Evolutionary conservation across 441 rosid species (phyloP).

Genomic region (Erodium texanum): DNA sequence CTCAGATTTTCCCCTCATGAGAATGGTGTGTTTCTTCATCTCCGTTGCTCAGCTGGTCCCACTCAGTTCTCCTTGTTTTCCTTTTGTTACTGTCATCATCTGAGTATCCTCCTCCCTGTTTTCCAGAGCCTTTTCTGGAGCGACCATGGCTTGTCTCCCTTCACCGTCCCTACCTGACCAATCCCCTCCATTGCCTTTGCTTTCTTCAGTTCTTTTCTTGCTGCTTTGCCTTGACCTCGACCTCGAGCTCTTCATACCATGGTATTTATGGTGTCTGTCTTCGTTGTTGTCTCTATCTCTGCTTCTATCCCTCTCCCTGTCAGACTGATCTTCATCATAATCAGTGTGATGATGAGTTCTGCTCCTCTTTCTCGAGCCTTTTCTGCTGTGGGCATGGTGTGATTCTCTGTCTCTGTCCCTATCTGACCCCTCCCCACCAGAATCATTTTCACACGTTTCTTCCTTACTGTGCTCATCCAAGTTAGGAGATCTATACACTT

Average conservation of each 20-base stretch:
- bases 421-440: conserved; percentile 17
- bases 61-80: conserved; percentile 3
- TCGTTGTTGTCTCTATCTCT: not conserved
- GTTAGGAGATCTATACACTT: conserved; percentile 10
- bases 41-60: conserved; percentile 4
- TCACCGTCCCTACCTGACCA: not conserved
- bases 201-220: conserved; percentile 9
- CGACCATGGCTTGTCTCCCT: not conserved
- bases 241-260: conserved; percentile 18
- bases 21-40: conserved; percentile 19
- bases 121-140: not conserved
- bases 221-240: conserved; percentile 22
- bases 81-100: not conserved
- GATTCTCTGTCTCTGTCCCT: conserved; percentile 20
- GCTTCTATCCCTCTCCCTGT: not conserved
- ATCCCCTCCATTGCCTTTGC: conserved; percentile 13
- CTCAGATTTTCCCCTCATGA: conserved; percentile 16
- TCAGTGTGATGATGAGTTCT: not conserved
- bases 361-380: conserved; percentile 11
- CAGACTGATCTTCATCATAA: not conserved
- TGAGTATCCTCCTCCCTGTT: not conserved
- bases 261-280: not conserved
- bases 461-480: conserved; percentile 12
- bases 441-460: conserved; percentile 13
- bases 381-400: conserved; percentile 1